Evolutionary conservation across 129 eudicot genomes (phyloP).

Genomic region (Artemisia annua): DNA sequence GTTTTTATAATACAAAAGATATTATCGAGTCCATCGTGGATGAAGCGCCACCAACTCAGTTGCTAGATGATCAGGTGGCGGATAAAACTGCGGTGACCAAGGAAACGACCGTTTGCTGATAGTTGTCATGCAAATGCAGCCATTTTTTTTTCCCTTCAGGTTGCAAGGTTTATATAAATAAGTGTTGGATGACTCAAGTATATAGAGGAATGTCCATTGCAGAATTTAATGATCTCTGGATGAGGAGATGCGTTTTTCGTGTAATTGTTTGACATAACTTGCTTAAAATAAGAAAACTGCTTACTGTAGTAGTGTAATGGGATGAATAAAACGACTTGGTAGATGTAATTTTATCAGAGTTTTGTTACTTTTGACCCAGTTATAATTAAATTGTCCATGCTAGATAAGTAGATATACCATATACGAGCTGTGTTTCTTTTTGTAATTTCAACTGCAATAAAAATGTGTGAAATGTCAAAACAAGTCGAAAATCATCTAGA

Average conservation of each 20-base stretch:
- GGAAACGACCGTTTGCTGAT: constrained; percentile 27
- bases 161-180: too few relatives aligned
- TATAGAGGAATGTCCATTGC: too few relatives aligned
- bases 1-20: constrained; percentile 51
- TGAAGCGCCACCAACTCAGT: constrained; percentile 37
- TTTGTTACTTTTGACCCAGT: background rate
- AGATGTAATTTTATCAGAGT: background rate
- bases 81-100: constrained; percentile 30
- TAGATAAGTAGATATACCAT: too few relatives aligned
- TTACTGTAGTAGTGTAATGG: background rate
- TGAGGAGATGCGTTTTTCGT: too few relatives aligned
- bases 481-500: too few relatives aligned
- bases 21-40: constrained; percentile 34
- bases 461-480: too few relatives aligned
- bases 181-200: too few relatives aligned
- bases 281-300: too few relatives aligned
- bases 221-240: too few relatives aligned
- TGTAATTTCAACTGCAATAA: too few relatives aligned
- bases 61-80: constrained; percentile 26
- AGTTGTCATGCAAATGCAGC: background rate
- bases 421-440: too few relatives aligned
- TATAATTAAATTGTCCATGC: background rate
- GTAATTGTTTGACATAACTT: too few relatives aligned
- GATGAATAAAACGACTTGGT: background rate
- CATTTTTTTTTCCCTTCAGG: background rate